These are phyloP conservation scores for Scheffersomyces ergatensis DNA, from an alignment of 805 yeast genomes.

Conservation along the genomic window DNA sequence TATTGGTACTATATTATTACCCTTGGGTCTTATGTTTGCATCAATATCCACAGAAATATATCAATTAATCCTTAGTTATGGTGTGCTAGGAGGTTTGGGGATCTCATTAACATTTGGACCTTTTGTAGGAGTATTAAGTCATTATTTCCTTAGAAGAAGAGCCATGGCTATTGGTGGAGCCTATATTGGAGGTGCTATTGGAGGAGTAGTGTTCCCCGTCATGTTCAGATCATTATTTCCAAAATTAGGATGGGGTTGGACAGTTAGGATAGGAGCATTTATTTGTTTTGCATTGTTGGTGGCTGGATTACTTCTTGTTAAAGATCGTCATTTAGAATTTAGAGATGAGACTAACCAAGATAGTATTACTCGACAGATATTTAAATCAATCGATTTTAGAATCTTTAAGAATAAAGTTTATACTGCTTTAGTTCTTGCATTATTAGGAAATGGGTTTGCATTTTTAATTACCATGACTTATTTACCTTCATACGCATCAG, in stretches of 20 bases:
- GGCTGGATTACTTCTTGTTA: slow-evolving; percentile 13
- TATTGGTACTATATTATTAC: slow-evolving; percentile 14
- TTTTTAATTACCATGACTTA: slow-evolving; percentile 21
- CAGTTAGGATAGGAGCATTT: slow-evolving; percentile 48
- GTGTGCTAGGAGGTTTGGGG: slow-evolving; percentile 23
- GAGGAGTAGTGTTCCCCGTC: slow-evolving; percentile 63
- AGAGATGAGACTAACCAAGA: slow-evolving; percentile 5
- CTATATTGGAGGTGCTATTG: slow-evolving; percentile 65
- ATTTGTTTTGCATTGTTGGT: slow-evolving; percentile 17
- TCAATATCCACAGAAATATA: slow-evolving; percentile 17
- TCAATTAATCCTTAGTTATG: slow-evolving; percentile 23
- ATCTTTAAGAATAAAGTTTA: slow-evolving; percentile 21
- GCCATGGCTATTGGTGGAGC: slow-evolving; percentile 51
- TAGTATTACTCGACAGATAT: slow-evolving; percentile 11
- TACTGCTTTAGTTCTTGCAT: slow-evolving; percentile 19
- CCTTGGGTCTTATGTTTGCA: slow-evolving; percentile 18
- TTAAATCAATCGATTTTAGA: slow-evolving; percentile 21
- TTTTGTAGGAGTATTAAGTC: slow-evolving; percentile 20
- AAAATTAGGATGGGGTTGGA: slow-evolving; percentile 58
- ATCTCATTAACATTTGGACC: slow-evolving; percentile 22
- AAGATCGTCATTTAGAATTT: slow-evolving; percentile 16
- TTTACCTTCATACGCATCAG: slow-evolving; percentile 21
- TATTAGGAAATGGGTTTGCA: slow-evolving; percentile 28
- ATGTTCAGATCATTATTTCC: slow-evolving; percentile 45
- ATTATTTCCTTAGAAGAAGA: slow-evolving; percentile 18